Base-by-base conservation (phyloP, 805 yeast genomes). In the Kodamaea kakaduensis region DNA sequence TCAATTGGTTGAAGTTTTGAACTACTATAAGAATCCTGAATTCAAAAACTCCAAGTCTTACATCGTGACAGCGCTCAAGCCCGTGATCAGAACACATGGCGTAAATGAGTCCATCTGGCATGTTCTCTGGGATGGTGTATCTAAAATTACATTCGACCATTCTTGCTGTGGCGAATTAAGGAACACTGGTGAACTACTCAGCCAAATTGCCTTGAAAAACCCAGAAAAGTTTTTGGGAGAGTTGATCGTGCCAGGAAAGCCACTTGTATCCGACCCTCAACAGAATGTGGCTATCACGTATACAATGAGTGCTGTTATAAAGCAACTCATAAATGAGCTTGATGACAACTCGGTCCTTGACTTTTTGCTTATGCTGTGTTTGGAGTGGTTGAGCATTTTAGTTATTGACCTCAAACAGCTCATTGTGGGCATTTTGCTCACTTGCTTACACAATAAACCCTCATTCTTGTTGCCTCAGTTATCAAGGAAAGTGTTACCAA, bases 391-490 rank as follows among this genome's bases (percentile, higher is more conserved):
- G 9, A 45, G 49, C 3, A 50, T 56, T 12, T 38, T 49, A 3
- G 71, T 69, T 38, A 61, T 81, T 25, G 73, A 67, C n/a, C 64
- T 79, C 33, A 77, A 81, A 41, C 77, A 78, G 52, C 62, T 75
- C n/a, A 70, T 82, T 1, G 62, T 80, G 20, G 69, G 77, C 5
- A 76, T 81, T 15, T 53, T 83, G 27, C 69, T 78, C 8, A 68
- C 82, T 2, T 77, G 80, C 0, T 58, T 80, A 19, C 81, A 78
- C 53, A 78, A 73, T 44, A 71, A 69, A 33, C 77, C 81, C 6
- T 47, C 51, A 6, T 48, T 73, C 16, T 58, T 79, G 8, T 54
- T 72, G 3, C 69, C 73, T 1, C 61, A 69, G 33, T 53, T 78
- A 25, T 56, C 70, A 3, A 50, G 52, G 2, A 42, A 40, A 14